A percentile compares a stretch with the other conserved stretches of the same genome.
These are phyloP conservation scores for Leccinum ochraceum DNA, from an alignment of 768 basidiomycete genomes.

Conservation along the genomic window DNA sequence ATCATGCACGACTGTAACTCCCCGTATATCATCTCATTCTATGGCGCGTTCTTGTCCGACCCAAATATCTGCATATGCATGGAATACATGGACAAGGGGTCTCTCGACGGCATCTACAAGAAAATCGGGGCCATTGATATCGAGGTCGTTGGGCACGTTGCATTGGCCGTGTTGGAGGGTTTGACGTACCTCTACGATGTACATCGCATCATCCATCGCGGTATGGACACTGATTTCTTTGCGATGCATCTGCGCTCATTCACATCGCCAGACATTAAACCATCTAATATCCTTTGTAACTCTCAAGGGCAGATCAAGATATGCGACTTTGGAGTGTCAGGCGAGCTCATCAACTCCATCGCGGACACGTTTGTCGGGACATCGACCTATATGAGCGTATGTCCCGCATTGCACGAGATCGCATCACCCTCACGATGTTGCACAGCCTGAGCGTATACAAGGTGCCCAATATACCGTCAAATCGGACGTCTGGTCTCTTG, in stretches of 20 bases:
- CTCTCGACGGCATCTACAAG: slow-evolving; percentile 94
- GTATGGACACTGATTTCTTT: slow-evolving; percentile 47
- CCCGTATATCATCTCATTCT: slow-evolving; percentile 94
- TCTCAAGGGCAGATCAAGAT: slow-evolving; percentile 97
- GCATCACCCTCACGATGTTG: slow-evolving; percentile 16
- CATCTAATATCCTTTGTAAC: slow-evolving; percentile 95
- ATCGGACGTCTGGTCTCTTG: slow-evolving; percentile 98
- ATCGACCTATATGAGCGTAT: slow-evolving; percentile 98
- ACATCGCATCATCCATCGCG: slow-evolving; percentile 97
- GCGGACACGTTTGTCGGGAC: slow-evolving; percentile 99
- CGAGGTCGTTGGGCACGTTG: slow-evolving; percentile 89
- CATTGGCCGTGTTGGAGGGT: slow-evolving; percentile 92
- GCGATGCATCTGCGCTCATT: slow-evolving; percentile 17
- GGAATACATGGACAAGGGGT: slow-evolving; percentile 95
- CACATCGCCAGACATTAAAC: slow-evolving; percentile 83
- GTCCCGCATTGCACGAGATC: slow-evolving; percentile 32
- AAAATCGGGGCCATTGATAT: slow-evolving; percentile 92
- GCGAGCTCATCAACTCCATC: slow-evolving; percentile 97
- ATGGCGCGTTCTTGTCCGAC: slow-evolving; percentile 94
- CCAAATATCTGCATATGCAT: slow-evolving; percentile 99
- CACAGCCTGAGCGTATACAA: slow-evolving; percentile 97
- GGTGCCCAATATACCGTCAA: slow-evolving; percentile 98
- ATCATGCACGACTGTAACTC: slow-evolving; percentile 99
- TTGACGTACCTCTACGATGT: slow-evolving; percentile 97
- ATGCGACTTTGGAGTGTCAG: slow-evolving; percentile 98